Evolutionary conservation across 768 basidiomycete species (phyloP).

Genomic region (Serendipita vermifera): DNA sequence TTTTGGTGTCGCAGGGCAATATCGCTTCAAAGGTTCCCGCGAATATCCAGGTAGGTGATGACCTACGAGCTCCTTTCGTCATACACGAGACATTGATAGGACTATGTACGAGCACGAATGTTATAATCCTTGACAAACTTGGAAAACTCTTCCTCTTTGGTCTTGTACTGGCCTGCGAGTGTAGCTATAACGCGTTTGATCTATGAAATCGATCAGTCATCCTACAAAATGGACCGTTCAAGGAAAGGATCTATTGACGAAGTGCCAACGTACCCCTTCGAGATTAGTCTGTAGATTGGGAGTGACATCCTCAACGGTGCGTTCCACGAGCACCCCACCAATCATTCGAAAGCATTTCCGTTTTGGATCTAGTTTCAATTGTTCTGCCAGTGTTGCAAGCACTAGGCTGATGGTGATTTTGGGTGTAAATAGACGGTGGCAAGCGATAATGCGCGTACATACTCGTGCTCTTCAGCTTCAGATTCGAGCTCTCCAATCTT

Average conservation of each 20-base stretch:
- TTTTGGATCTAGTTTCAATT: constrained; percentile 66
- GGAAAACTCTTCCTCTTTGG: constrained; percentile 74
- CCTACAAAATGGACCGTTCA: constrained; percentile 1
- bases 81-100: no score
- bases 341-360: constrained; percentile 95
- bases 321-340: constrained; percentile 89
- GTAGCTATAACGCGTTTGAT: constrained; percentile 69
- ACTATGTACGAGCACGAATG: no score
- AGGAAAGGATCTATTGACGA: constrained; percentile 3
- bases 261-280: constrained; percentile 51
- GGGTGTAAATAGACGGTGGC: constrained; percentile 9
- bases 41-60: no score
- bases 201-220: constrained; percentile 28
- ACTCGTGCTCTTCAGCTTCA: constrained; percentile 94
- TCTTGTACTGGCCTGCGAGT: constrained; percentile 77
- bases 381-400: constrained; percentile 72
- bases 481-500: constrained; percentile 95
- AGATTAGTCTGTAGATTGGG: constrained; percentile 82
- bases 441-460: constrained; percentile 22
- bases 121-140: constrained; percentile 64
- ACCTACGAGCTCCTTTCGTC: no score
- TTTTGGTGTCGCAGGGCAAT: no score
- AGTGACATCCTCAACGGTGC: constrained; percentile 89
- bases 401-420: constrained; percentile 51
- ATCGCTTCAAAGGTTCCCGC: no score